Percentiles rank a stretch among this genome's conserved stretches.
phyloP scores from a whole-genome alignment of 2,329 filamentous ascomycete genomes.

The Fusarium aywerte region DNA sequence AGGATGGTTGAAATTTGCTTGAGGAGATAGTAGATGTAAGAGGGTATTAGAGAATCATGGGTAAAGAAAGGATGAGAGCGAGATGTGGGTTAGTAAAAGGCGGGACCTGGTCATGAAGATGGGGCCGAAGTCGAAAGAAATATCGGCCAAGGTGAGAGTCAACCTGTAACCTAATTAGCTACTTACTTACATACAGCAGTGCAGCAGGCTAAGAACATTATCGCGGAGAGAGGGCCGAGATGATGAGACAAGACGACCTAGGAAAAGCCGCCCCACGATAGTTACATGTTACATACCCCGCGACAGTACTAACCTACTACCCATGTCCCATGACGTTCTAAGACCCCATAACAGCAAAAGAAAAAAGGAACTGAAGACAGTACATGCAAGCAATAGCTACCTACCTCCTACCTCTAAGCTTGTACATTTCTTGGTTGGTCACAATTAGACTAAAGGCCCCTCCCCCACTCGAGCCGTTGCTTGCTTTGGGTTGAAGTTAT shows the following conservation, averaged over 20 bases:
- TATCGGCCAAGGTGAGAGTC: conserved; percentile 5
- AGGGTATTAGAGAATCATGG: conserved; percentile 15
- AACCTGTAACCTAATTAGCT: too few relatives aligned
- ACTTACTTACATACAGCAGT: background rate
- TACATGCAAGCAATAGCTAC: too few relatives aligned
- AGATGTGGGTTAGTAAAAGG: conserved; percentile 30
- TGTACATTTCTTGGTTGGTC: too few relatives aligned
- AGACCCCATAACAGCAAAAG: conserved; percentile 33
- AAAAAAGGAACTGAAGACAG: background rate
- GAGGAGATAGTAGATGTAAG: background rate
- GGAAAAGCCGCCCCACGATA: conserved; percentile 31
- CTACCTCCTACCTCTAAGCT: too few relatives aligned
- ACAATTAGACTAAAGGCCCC: background rate
- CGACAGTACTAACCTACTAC: too few relatives aligned
- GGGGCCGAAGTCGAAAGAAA: conserved; percentile 25
- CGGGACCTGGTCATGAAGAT: conserved; percentile 6
- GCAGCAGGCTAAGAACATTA: background rate
- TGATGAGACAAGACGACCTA: conserved; percentile 21
- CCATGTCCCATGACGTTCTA: conserved; percentile 33
- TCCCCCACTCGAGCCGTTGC: conserved; percentile 24
- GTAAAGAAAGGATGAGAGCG: conserved; percentile 14
- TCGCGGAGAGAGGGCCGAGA: conserved; percentile 40
- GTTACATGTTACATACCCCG: conserved; percentile 9
- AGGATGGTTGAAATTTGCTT: background rate
- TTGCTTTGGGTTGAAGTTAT: too few relatives aligned